These are phyloP conservation scores for Paraglomus brasilianum DNA, from an alignment of 192 early-diverging fungal species.

Conservation along the genomic window DNA sequence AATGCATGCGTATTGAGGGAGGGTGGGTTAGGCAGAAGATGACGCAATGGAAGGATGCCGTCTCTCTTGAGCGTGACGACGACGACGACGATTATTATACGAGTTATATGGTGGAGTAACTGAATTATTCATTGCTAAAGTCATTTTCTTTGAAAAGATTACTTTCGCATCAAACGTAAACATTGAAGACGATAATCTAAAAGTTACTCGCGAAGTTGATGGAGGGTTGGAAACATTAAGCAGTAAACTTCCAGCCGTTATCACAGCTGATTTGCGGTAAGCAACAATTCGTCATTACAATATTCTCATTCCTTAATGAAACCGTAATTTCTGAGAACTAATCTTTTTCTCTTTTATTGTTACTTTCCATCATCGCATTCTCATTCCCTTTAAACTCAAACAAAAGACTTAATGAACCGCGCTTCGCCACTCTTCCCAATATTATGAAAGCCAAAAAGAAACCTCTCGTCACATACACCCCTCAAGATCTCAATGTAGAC, in stretches of 20 bases:
- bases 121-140: not conserved
- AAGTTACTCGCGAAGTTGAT: slow-evolving; percentile 94
- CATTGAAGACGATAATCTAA: slow-evolving; percentile 62
- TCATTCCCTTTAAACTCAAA: not conserved
- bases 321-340: not conserved
- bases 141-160: slow-evolving; percentile 54
- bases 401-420: slow-evolving; percentile 85
- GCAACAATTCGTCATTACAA: not conserved
- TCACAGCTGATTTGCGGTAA: slow-evolving; percentile 93
- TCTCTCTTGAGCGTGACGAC: too few species aligned
- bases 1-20: too few species aligned
- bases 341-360: slow-evolving; percentile 23
- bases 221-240: slow-evolving; percentile 93
- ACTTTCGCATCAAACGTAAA: slow-evolving; percentile 98
- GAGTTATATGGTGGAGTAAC: too few species aligned
- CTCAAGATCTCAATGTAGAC: slow-evolving; percentile 81
- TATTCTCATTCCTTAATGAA: slow-evolving; percentile 21
- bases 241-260: slow-evolving; percentile 82
- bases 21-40: too few species aligned
- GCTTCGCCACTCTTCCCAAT: slow-evolving; percentile 92
- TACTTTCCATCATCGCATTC: not conserved
- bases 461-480: slow-evolving; percentile 76
- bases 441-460: slow-evolving; percentile 99
- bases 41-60: too few species aligned
- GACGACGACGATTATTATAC: too few species aligned